A percentile compares a stretch with the other conserved stretches of the same genome.
Conservation (phyloP, 306 rosid genomes). For the Ziziphus jujuba region DNA sequence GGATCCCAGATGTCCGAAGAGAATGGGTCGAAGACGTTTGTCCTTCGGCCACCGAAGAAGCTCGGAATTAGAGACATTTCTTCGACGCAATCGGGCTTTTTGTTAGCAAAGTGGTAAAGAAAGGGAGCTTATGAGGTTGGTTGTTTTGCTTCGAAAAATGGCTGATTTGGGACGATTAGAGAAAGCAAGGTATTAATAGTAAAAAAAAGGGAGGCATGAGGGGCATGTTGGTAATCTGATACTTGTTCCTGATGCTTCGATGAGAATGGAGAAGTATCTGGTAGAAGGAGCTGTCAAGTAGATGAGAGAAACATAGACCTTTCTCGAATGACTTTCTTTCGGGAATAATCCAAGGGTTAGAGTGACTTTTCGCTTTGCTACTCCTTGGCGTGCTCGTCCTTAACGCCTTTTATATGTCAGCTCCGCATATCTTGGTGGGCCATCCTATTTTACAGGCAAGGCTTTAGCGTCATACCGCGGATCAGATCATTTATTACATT, state of each 20-base stretch:
- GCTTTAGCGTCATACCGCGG: too few relatives aligned
- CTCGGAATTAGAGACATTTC: conserved; percentile 27
- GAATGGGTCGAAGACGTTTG: conserved; percentile 34
- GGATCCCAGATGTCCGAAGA: conserved; percentile 36
- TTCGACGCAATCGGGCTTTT: background rate
- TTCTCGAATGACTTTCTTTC: background rate
- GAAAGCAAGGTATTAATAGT: background rate
- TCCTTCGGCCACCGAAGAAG: conserved; percentile 24
- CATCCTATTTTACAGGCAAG: too few relatives aligned
- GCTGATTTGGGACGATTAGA: background rate
- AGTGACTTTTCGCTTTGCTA: background rate
- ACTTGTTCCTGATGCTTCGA: too few relatives aligned
- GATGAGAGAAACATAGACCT: background rate
- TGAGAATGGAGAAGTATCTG: background rate
- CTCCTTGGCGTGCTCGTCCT: too few relatives aligned
- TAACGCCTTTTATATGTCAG: too few relatives aligned
- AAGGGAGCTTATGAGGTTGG: background rate
- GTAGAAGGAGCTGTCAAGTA: background rate
- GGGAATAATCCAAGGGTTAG: background rate
- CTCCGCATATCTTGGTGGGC: too few relatives aligned
- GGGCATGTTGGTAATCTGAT: too few relatives aligned
- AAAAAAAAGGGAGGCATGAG: background rate
- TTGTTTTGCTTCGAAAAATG: background rate
- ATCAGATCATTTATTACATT: too few relatives aligned
- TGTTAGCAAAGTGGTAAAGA: background rate